Conservation (phyloP, 257 asterid genomes). For the Vinca minor region DNA sequence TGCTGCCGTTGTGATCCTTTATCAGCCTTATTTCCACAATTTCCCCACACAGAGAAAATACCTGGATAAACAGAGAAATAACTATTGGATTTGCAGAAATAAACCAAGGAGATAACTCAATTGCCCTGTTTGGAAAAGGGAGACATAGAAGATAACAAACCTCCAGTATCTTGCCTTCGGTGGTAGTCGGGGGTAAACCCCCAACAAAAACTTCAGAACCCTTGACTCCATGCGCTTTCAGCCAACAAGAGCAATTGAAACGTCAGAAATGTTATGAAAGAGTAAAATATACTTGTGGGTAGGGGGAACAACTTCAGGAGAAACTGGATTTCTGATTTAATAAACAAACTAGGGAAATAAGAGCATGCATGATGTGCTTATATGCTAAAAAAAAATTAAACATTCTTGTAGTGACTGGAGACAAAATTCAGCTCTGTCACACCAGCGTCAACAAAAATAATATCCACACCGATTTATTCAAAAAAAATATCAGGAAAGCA, state of each 20-base stretch:
- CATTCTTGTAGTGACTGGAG: neutral
- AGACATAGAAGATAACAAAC: constrained; percentile 23
- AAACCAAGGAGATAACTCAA: constrained; percentile 2
- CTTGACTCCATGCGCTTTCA: constrained; percentile 24
- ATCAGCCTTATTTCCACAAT: constrained; percentile 61
- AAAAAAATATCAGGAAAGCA: neutral
- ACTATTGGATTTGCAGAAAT: constrained; percentile 10
- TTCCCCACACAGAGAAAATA: constrained; percentile 69
- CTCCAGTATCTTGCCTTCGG: constrained; percentile 59
- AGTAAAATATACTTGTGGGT: too few relatives aligned
- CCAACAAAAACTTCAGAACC: constrained; percentile 85
- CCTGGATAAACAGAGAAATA: constrained; percentile 33
- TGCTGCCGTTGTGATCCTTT: constrained; percentile 52
- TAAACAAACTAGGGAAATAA: neutral
- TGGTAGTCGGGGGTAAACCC: constrained; percentile 52
- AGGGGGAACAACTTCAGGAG: neutral
- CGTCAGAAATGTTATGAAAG: neutral
- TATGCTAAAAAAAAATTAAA: neutral
- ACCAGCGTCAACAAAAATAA: neutral
- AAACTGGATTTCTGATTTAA: neutral
- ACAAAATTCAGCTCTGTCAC: neutral
- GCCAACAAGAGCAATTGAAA: neutral
- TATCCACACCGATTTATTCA: neutral
- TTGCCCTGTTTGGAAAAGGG: neutral
- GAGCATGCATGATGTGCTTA: neutral